phyloP scores from a whole-genome alignment of 306 rosid species.

The Rubus idaeus region DNA sequence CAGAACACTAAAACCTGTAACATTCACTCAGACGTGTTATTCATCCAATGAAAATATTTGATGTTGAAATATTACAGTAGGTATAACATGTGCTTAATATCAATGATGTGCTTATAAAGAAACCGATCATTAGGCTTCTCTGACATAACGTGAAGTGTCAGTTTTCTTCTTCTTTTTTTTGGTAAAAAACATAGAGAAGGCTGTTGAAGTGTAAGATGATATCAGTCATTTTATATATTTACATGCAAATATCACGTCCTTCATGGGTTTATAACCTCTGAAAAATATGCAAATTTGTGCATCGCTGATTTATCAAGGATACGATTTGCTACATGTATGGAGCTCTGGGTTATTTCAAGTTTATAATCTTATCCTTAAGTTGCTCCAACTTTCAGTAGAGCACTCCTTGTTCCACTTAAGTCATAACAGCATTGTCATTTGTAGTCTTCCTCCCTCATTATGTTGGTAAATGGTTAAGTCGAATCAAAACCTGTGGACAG shows the following conservation, averaged over 20 bases:
- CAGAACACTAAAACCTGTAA: not conserved
- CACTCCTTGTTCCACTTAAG: not conserved
- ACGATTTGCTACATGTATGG: not conserved
- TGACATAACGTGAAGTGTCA: not conserved
- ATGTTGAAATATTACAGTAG: not conserved
- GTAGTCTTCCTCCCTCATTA: not conserved
- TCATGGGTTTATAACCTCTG: not conserved
- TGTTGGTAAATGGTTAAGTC: not conserved
- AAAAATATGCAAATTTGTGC: not conserved
- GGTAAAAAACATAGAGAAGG: not conserved
- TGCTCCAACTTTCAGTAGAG: not conserved
- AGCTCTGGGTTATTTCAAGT: not conserved
- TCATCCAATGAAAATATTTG: not conserved
- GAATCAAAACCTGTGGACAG: not conserved
- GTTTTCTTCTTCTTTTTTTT: not conserved
- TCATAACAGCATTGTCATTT: not conserved
- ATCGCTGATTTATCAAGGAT: not conserved
- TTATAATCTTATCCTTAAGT: not conserved
- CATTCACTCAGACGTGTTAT: not conserved
- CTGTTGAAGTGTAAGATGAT: not conserved
- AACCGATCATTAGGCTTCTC: not conserved
- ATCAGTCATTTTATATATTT: not conserved
- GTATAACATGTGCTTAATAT: not conserved
- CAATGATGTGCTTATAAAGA: not conserved
- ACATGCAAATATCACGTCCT: not conserved